phyloP scores from a whole-genome alignment of 345 rosid species.

The Moricandia arvensis region DNA sequence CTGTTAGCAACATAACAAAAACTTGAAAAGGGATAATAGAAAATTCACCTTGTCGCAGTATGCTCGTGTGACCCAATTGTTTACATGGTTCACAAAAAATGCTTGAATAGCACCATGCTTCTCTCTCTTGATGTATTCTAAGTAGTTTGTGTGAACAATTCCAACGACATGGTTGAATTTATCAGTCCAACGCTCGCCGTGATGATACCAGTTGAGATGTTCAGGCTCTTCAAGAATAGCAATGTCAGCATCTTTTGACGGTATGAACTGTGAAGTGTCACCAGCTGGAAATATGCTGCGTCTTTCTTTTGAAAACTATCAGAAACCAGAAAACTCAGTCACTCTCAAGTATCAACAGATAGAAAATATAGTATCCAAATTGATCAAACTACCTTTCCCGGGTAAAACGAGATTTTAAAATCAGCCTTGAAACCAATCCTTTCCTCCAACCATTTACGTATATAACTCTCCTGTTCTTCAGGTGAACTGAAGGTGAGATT shows the following conservation, averaged over 20 bases:
- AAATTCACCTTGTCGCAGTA: conserved; percentile 73
- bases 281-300: conserved; percentile 96
- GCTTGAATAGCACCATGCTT: conserved; percentile 92
- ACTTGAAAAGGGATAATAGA: background rate
- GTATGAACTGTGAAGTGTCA: conserved; percentile 85
- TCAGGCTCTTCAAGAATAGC: conserved; percentile 96
- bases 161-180: conserved; percentile 97
- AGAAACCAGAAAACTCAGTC: conserved; percentile 24
- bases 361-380: background rate
- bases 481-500: conserved; percentile 83
- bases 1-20: conserved; percentile 12
- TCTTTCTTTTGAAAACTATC: conserved; percentile 80
- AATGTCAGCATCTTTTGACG: conserved; percentile 86
- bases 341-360: background rate
- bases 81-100: conserved; percentile 88
- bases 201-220: conserved; percentile 96
- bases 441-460: conserved; percentile 93
- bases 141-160: conserved; percentile 93
- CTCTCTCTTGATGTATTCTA: conserved; percentile 97
- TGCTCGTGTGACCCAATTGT: conserved; percentile 87
- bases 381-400: conserved; percentile 71
- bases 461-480: conserved; percentile 90
- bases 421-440: conserved; percentile 85
- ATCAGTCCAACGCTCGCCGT: conserved; percentile 94
- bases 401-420: conserved; percentile 90